Evolutionary conservation across 164 flowering plant genomes (phyloP).

Genomic region (Magnolia changhungtana): DNA sequence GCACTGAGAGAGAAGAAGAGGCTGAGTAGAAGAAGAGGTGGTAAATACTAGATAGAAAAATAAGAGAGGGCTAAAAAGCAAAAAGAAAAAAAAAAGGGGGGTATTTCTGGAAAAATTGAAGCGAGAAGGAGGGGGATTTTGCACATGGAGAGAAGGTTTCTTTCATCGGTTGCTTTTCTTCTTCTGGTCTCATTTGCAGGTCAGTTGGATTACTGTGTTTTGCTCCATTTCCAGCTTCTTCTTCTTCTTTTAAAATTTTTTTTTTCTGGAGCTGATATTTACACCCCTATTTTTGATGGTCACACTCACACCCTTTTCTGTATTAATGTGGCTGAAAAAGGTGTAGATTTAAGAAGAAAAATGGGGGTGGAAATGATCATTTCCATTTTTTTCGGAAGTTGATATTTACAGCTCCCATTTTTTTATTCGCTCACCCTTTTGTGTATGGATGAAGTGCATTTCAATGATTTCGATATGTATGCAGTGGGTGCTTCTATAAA

Average conservation of each 20-base stretch:
- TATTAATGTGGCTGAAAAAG: background rate
- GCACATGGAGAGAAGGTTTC: slow-evolving; percentile 7
- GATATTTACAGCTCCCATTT: background rate
- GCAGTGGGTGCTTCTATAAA: too few relatives aligned
- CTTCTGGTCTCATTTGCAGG: slow-evolving; percentile 5
- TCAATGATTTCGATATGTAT: background rate
- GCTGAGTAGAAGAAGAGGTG: background rate
- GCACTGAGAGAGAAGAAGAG: background rate
- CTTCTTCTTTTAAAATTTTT: background rate
- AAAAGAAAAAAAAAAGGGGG: too few relatives aligned
- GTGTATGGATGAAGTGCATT: background rate
- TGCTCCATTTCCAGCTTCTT: background rate
- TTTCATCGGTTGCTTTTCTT: background rate
- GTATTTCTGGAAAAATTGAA: too few relatives aligned
- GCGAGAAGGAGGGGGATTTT: too few relatives aligned
- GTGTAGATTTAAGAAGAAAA: background rate
- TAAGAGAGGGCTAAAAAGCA: background rate
- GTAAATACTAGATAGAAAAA: background rate
- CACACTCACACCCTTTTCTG: background rate
- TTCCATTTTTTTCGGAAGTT: background rate
- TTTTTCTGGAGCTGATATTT: background rate
- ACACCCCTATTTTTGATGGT: background rate
- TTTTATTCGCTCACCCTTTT: background rate
- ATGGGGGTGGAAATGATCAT: background rate
- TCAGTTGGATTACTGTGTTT: background rate